Conservation (phyloP, 495 filamentous ascomycete species). For the Mytilinidion resinicola region DNA sequence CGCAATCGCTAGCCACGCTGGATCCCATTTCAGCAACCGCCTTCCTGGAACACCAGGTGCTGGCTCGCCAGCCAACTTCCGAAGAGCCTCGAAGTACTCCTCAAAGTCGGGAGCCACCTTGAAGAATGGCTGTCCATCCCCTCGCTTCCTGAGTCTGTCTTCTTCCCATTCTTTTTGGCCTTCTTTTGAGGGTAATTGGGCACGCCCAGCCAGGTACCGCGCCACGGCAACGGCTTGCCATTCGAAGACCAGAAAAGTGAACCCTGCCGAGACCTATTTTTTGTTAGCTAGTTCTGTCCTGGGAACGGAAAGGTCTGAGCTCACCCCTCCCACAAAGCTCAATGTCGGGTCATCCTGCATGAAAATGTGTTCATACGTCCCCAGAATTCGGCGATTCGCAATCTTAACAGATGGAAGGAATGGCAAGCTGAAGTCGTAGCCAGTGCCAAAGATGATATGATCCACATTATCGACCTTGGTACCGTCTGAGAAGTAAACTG, state of each 20-base stretch:
- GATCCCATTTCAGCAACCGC: neutral
- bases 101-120: constrained; percentile 6
- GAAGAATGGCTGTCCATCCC: constrained; percentile 22
- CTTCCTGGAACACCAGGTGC: neutral
- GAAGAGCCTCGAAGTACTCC: constrained; percentile 10
- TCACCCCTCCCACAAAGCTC: constrained; percentile 11
- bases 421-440: constrained; percentile 18
- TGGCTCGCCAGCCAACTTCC: constrained; percentile 14
- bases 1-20: constrained; percentile 1
- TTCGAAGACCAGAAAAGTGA: constrained; percentile 57
- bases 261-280: constrained; percentile 43
- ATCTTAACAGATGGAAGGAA: constrained; percentile 7
- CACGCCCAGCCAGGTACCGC: constrained; percentile 47
- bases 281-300: neutral
- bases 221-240: constrained; percentile 56
- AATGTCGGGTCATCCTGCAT: constrained; percentile 8
- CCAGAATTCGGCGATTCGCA: constrained; percentile 5
- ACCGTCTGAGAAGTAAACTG: constrained; percentile 14
- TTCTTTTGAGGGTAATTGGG: constrained; percentile 30
- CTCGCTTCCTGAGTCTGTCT: constrained; percentile 28
- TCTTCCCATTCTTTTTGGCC: constrained; percentile 41
- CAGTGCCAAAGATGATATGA: constrained; percentile 16
- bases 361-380: constrained; percentile 9
- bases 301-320: neutral
- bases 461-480: constrained; percentile 10